phyloP scores from a whole-genome alignment of 805 yeast genomes.

The Ogataea nakhonphanomensis region DNA sequence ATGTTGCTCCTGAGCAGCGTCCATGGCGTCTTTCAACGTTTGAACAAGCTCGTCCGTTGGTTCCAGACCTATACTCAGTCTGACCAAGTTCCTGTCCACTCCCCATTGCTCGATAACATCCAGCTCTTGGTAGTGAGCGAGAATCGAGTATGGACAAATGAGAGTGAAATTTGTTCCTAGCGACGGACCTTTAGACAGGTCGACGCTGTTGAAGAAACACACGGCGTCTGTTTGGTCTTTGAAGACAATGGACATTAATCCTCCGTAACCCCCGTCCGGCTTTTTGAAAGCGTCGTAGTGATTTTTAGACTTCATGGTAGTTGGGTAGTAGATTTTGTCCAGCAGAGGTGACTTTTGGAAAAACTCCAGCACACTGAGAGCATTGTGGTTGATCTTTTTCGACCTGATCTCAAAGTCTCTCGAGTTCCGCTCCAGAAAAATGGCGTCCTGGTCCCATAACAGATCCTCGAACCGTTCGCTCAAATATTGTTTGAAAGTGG shows the following conservation, averaged over 20 bases:
- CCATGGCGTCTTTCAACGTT: conserved; percentile 52
- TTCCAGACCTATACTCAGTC: conserved; percentile 86
- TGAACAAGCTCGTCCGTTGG: conserved; percentile 54
- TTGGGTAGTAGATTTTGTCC: conserved; percentile 70
- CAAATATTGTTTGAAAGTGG: conserved; percentile 46
- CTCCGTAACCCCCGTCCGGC: conserved; percentile 84
- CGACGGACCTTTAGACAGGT: conserved; percentile 83
- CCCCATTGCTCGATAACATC: conserved; percentile 82
- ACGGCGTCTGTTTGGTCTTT: conserved; percentile 60
- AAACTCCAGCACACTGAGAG: conserved; percentile 52
- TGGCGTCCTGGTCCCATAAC: conserved; percentile 93
- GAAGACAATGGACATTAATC: conserved; percentile 73
- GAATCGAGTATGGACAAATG: conserved; percentile 84
- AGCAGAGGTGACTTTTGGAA: conserved; percentile 51
- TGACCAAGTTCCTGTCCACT: conserved; percentile 69
- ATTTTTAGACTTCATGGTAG: conserved; percentile 45
- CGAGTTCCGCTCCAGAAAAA: conserved; percentile 87
- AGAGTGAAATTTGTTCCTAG: conserved; percentile 86
- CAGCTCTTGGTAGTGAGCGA: conserved; percentile 81
- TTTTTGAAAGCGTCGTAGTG: conserved; percentile 72
- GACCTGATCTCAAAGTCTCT: conserved; percentile 78
- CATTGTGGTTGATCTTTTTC: conserved; percentile 50
- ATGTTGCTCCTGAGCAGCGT: conserved; percentile 39
- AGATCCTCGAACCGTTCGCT: conserved; percentile 61
- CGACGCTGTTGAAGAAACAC: conserved; percentile 67